These are phyloP conservation scores for Ceratobasidium sp. DNA, from an alignment of 1,284 basidiomycete species.

Conservation along the genomic window DNA sequence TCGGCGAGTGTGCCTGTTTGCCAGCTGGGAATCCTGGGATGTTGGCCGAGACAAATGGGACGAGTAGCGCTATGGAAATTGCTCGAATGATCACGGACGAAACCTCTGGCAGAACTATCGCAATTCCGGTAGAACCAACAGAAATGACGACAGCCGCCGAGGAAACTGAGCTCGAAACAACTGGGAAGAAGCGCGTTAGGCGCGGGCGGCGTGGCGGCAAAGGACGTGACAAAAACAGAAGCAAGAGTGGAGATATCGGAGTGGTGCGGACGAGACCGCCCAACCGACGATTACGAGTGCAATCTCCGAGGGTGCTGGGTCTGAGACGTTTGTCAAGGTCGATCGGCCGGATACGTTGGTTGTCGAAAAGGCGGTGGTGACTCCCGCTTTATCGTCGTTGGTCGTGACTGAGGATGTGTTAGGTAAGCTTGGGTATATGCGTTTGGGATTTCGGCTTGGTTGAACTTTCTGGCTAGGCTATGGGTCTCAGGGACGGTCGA, in stretches of 20 bases:
- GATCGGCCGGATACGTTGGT: constrained; percentile 21
- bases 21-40: neutral
- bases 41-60: neutral
- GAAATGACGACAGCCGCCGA: constrained; percentile 45
- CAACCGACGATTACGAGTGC: neutral
- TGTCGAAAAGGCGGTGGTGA: constrained; percentile 21
- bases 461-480: constrained; percentile 67
- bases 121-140: neutral
- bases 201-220: constrained; percentile 58
- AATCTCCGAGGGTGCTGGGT: neutral
- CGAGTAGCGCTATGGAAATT: neutral
- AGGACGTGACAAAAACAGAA: constrained; percentile 51
- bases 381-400: constrained; percentile 30
- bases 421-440: constrained; percentile 12
- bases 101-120: neutral
- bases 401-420: constrained; percentile 32
- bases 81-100: neutral
- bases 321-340: constrained; percentile 27
- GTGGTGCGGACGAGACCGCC: neutral
- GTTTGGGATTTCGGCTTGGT: neutral
- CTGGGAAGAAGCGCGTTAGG: constrained; percentile 54
- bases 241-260: constrained; percentile 53
- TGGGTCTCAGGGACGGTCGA: constrained; percentile 96
- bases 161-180: constrained; percentile 53
- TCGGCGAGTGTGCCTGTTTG: constrained; percentile 11